Evolutionary conservation across 106 monocot species (phyloP).

Genomic region (Dendrobium huoshanense): DNA sequence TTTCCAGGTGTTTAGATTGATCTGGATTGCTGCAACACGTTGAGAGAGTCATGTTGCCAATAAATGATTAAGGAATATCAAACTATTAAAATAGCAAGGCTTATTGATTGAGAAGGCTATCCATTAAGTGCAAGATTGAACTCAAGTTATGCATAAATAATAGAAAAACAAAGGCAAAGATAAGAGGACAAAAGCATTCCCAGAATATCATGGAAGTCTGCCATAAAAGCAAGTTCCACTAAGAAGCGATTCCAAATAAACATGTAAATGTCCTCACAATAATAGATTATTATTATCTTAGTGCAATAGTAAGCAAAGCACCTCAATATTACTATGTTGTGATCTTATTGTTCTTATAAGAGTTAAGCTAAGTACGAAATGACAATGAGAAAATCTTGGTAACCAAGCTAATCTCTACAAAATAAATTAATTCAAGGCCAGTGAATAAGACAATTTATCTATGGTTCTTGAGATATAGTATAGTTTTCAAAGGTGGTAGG

Average conservation of each 20-base stretch:
- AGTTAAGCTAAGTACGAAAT: neutral
- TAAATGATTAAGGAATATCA: neutral
- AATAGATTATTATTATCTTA: neutral
- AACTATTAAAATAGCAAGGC: neutral
- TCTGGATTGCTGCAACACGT: constrained; percentile 80
- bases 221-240: neutral
- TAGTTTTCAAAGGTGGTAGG: neutral
- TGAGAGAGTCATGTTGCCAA: neutral
- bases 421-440: neutral
- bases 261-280: neutral
- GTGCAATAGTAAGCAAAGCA: neutral
- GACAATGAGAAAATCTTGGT: neutral
- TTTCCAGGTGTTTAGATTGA: constrained; percentile 98
- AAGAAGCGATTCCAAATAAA: neutral
- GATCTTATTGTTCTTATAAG: neutral
- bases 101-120: neutral
- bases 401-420: neutral
- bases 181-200: neutral
- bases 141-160: neutral
- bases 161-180: neutral
- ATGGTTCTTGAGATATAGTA: too few species aligned
- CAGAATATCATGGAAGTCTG: neutral
- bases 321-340: neutral
- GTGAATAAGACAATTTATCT: neutral
- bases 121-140: neutral